Percentiles rank a stretch among this genome's conserved stretches.
phyloP scores from a whole-genome alignment of 2,329 filamentous ascomycete species.

The Alternaria metachromatica region DNA sequence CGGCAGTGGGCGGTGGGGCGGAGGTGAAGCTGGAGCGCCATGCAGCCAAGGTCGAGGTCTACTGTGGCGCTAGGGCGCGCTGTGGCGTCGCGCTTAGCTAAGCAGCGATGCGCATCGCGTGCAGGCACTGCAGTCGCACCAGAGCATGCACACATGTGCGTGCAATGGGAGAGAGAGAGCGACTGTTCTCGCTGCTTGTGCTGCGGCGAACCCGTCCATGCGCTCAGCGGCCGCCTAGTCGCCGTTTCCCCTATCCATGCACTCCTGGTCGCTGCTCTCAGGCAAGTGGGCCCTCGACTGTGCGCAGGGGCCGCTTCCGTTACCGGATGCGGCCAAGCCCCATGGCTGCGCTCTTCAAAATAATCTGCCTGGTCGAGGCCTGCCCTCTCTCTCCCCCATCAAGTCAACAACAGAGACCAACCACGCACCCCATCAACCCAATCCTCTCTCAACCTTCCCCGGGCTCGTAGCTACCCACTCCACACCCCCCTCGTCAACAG shows the following conservation, averaged over 20 bases:
- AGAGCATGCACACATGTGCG: neutral
- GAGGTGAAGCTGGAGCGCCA: constrained; percentile 6
- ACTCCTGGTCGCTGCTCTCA: constrained; percentile 22
- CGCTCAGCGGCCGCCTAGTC: neutral
- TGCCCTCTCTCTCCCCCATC: constrained; percentile 40
- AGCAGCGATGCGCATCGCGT: neutral
- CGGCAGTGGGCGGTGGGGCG: constrained; percentile 22
- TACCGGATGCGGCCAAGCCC: constrained; percentile 36
- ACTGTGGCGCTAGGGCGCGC: constrained; percentile 2
- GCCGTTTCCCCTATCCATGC: constrained; percentile 14
- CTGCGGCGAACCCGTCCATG: neutral
- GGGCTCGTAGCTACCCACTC: constrained; percentile 59
- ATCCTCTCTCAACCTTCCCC: constrained; percentile 41
- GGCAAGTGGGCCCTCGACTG: constrained; percentile 26
- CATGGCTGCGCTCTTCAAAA: constrained; percentile 21
- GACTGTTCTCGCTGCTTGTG: neutral
- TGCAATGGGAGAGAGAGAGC: neutral
- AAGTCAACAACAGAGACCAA: constrained; percentile 43
- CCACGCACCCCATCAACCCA: constrained; percentile 39
- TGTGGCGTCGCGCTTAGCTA: constrained; percentile 7
- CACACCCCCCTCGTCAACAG: constrained; percentile 59
- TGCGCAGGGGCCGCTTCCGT: constrained; percentile 33
- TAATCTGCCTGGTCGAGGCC: constrained; percentile 15
- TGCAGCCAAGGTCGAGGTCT: neutral
- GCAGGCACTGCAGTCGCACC: neutral